A percentile compares a stretch with the other conserved stretches of the same genome.
phyloP scores from a whole-genome alignment of 345 rosid species.

The Punica granatum region DNA sequence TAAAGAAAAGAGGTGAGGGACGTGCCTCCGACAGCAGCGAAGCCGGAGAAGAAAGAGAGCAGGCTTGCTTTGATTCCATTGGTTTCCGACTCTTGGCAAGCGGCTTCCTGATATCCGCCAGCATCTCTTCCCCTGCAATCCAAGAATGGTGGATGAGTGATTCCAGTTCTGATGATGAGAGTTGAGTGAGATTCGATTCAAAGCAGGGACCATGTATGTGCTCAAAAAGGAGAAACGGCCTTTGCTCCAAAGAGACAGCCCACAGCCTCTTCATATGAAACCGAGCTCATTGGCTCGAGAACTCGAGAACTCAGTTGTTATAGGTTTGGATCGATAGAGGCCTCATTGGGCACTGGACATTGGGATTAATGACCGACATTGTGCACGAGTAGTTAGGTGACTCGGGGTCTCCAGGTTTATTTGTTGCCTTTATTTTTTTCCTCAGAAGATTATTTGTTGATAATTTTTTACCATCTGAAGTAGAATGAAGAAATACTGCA shows the following conservation, averaged over 20 bases:
- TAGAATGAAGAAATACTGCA: background rate
- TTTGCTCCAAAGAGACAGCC: background rate
- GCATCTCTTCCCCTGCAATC: constrained; percentile 70
- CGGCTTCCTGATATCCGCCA: constrained; percentile 40
- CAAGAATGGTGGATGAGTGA: constrained; percentile 41
- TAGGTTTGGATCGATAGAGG: background rate
- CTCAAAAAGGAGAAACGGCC: background rate
- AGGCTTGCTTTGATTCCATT: constrained; percentile 27
- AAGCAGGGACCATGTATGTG: background rate
- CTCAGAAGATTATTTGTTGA: background rate
- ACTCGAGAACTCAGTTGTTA: background rate
- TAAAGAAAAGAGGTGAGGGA: constrained; percentile 85
- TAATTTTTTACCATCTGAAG: background rate
- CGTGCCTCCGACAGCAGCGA: constrained; percentile 35
- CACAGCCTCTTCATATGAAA: background rate
- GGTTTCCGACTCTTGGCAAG: constrained; percentile 9
- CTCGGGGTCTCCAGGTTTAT: background rate
- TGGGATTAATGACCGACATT: background rate
- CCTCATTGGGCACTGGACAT: background rate
- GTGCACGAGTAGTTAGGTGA: background rate
- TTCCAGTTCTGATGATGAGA: constrained; percentile 58
- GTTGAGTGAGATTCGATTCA: constrained; percentile 6
- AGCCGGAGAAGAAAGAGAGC: constrained; percentile 43
- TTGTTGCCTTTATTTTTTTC: background rate
- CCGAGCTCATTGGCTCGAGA: background rate